phyloP scores from a whole-genome alignment of 2,329 filamentous ascomycete genomes.

The Nigrospora osmanthi region DNA sequence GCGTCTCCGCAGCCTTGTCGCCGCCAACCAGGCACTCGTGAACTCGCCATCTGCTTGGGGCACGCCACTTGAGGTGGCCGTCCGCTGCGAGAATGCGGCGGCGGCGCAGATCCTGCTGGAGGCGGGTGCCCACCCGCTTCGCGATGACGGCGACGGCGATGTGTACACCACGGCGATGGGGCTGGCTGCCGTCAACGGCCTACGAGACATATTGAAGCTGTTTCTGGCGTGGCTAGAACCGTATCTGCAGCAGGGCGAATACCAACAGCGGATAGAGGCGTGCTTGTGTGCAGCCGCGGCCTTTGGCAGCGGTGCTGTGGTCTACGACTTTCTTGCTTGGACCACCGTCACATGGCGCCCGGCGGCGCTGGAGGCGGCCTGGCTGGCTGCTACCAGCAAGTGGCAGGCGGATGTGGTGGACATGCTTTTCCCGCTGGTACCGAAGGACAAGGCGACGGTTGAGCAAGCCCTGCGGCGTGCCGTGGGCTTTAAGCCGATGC shows the following conservation, averaged over 20 bases:
- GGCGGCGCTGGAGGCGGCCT: not conserved
- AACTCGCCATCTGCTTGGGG: not conserved
- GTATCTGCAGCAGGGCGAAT: not conserved
- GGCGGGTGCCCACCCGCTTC: not conserved
- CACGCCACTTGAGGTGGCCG: not conserved
- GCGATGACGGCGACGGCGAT: not conserved
- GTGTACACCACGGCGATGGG: not conserved
- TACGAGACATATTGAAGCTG: not conserved
- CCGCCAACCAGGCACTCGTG: not conserved
- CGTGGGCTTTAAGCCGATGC: not conserved
- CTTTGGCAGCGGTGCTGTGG: not conserved
- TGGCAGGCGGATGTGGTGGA: not conserved
- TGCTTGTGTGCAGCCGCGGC: not conserved
- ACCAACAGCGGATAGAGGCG: not conserved
- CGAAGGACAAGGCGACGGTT: not conserved
- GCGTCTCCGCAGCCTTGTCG: not conserved
- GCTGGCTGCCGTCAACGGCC: not conserved
- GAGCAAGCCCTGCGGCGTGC: not conserved
- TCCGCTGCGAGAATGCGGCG: not conserved
- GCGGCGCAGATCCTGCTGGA: not conserved
- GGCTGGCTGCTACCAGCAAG: not conserved
- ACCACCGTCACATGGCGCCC: not conserved
- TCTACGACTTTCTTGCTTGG: not conserved
- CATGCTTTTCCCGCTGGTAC: not conserved
- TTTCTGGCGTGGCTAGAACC: not conserved